A percentile compares a stretch with the other conserved stretches of the same genome.
Conservation (phyloP, 2,329 filamentous ascomycete species). For the Sclerotinia sclerotiorum region DNA sequence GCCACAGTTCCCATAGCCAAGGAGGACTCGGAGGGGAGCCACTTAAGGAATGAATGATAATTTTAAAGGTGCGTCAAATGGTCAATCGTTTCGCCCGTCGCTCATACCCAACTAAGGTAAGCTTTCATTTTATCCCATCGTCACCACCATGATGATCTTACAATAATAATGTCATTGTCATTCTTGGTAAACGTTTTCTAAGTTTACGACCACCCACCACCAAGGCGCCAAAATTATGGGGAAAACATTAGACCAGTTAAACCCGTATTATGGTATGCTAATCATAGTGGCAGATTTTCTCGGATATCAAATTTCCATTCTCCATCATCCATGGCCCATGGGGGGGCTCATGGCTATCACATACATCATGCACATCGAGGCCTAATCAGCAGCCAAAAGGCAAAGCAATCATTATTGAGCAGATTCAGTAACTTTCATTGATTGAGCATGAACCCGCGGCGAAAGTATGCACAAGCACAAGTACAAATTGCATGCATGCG, state of each 20-base stretch:
- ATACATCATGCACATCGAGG: constrained; percentile 15
- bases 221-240: constrained; percentile 13
- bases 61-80: constrained; percentile 15
- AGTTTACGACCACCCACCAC: background rate
- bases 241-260: background rate
- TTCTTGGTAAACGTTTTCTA: constrained; percentile 17
- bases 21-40: constrained; percentile 1
- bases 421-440: background rate
- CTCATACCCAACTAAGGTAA: constrained; percentile 1
- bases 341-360: constrained; percentile 9
- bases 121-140: constrained; percentile 9
- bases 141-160: constrained; percentile 19
- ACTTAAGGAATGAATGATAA: constrained; percentile 6
- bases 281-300: background rate
- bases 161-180: constrained; percentile 7
- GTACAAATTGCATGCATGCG: constrained; percentile 22
- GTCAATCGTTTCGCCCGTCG: constrained; percentile 10
- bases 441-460: constrained; percentile 13
- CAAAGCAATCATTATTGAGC: constrained; percentile 17
- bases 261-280: background rate
- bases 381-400: constrained; percentile 17
- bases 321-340: background rate
- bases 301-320: constrained; percentile 1
- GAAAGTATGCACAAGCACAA: constrained; percentile 21
- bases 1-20: constrained; percentile 12